Conservation (phyloP, 352 stramenopile genomes). For the Pythium volutum region DNA sequence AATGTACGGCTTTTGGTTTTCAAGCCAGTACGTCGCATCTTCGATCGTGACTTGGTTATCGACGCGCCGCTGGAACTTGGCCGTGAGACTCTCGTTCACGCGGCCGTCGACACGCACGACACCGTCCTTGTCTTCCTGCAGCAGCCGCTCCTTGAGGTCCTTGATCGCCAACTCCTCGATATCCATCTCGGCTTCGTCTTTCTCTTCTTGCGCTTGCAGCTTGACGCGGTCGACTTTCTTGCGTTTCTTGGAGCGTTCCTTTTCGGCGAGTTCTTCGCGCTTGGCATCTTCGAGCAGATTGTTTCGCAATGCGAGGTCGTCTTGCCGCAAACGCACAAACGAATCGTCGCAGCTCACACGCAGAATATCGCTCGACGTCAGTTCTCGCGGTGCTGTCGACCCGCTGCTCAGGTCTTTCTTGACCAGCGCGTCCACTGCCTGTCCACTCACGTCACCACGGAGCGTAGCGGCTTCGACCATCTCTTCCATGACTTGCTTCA, state of each 20-base stretch:
- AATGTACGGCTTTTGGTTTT: slow-evolving; percentile 82
- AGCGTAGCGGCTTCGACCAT: slow-evolving; percentile 83
- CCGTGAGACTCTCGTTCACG: slow-evolving; percentile 78
- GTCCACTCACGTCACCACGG: slow-evolving; percentile 49
- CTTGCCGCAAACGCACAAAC: slow-evolving; percentile 59
- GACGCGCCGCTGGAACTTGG: slow-evolving; percentile 41
- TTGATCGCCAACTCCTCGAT: slow-evolving; percentile 79
- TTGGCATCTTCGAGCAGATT: slow-evolving; percentile 76
- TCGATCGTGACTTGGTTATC: slow-evolving; percentile 83
- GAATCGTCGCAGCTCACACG: slow-evolving; percentile 83
- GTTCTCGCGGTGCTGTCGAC: slow-evolving; percentile 30
- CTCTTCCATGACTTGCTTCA: slow-evolving; percentile 85
- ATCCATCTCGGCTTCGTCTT: slow-evolving; percentile 86
- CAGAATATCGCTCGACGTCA: slow-evolving; percentile 78
- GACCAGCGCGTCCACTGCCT: slow-evolving; percentile 46
- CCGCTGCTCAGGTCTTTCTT: slow-evolving; percentile 36
- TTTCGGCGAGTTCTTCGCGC: slow-evolving; percentile 69
- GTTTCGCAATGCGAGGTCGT: slow-evolving; percentile 57
- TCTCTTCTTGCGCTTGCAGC: slow-evolving; percentile 63
- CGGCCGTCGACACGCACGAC: slow-evolving; percentile 69
- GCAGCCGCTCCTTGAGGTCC: slow-evolving; percentile 75
- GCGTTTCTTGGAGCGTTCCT: slow-evolving; percentile 81
- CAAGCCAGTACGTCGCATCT: slow-evolving; percentile 79
- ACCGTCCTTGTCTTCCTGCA: slow-evolving; percentile 74
- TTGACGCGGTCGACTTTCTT: slow-evolving; percentile 86